Base-by-base conservation (phyloP, 2,329 filamentous ascomycete species). In the Salinomyces thailandicus region DNA sequence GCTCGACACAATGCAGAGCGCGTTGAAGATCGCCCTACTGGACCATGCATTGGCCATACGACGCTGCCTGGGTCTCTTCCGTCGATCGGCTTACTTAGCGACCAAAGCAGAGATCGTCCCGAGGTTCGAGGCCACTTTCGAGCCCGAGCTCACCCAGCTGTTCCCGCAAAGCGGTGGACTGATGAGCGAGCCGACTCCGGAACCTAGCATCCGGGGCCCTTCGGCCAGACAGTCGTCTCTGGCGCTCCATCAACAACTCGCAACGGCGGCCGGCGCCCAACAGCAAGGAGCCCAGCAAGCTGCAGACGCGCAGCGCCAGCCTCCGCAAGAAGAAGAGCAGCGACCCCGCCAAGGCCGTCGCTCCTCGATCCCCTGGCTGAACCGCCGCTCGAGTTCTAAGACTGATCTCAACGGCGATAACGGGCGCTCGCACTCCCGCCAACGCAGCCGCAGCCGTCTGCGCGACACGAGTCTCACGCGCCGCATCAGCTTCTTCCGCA, bases 1-100 rank as follows among this genome's bases (percentile, higher is more conserved):
- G 8, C 51, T 65, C 17, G 68, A 71, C 46, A 64, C 66, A 2
- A 71, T 86, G 50, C 80, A 93, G 46, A 84, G 75, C 33, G 84
- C 86, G 1, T 77, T 96, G 46, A 81, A 81, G 53, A 82, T 87
- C 57, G 83, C 85, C 1, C 70, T 96, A 18, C 73, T 93, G 28
- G 91, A 96, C 52, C 87, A 96, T 59, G 85, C 85, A 2, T 73
- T 93, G 41, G 79, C 85, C 59, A 77, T 96, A 50, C 86, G 89
- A 63, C 78, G 85, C 45, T 89, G 85, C 51, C 62, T 96, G 5
- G 44, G 69, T 69, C 58, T 71, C 72, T 40, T 76, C 73, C 58
- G 77, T 70, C 64, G 72, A 61, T 26, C 76, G 73, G 59, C 75
- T 67, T 58, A 70, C 64, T 60, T 76, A 73, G 57, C 67, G 60